phyloP scores from a whole-genome alignment of 176 grass and related monocot species.

The Carex kokanica region DNA sequence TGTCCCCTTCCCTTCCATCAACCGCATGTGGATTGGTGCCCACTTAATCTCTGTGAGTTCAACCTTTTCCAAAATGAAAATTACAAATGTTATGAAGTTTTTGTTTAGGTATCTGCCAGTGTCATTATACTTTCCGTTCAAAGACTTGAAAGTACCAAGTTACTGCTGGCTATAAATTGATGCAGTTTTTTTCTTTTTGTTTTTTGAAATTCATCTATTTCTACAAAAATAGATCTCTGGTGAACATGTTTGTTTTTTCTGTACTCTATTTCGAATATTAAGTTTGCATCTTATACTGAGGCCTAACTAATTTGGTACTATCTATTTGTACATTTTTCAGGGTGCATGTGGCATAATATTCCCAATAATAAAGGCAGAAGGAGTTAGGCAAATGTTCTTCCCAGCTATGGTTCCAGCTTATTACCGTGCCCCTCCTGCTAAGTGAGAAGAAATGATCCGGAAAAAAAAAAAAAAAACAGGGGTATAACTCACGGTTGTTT shows the following conservation, averaged over 20 bases:
- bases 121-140: neutral
- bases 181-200: neutral
- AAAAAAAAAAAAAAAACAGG: neutral
- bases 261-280: neutral
- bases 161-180: neutral
- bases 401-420: slow-evolving; percentile 84
- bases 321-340: slow-evolving; percentile 29
- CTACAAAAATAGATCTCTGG: neutral
- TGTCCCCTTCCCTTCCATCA: slow-evolving; percentile 73
- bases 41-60: slow-evolving; percentile 79
- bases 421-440: slow-evolving; percentile 47
- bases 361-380: slow-evolving; percentile 97
- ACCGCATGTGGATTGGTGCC: slow-evolving; percentile 75
- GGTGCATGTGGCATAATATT: slow-evolving; percentile 86
- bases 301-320: neutral
- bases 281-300: neutral
- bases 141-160: neutral
- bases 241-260: neutral
- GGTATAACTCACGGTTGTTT: neutral
- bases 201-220: neutral
- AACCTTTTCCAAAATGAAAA: neutral
- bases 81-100: neutral
- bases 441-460: slow-evolving; percentile 8
- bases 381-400: slow-evolving; percentile 97
- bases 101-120: neutral